Percentiles rank a stretch among this genome's conserved stretches.
These are phyloP conservation scores for Cladosporium sp. DNA, from an alignment of 2,329 filamentous ascomycete species.

Conservation along the genomic window DNA sequence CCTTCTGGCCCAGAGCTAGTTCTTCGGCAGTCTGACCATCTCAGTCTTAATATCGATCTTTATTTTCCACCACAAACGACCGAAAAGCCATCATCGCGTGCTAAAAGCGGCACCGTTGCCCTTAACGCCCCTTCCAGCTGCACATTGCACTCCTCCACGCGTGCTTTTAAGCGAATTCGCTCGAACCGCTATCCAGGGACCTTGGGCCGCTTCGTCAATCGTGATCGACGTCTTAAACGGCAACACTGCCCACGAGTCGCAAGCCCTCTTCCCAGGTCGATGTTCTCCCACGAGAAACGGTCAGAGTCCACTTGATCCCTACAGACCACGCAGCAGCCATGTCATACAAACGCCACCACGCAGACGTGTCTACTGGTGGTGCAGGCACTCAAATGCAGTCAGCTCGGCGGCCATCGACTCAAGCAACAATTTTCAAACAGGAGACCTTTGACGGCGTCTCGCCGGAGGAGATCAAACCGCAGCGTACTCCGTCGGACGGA, in stretches of 20 bases:
- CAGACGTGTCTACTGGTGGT: background rate
- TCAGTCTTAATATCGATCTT: background rate
- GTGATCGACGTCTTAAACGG: slow-evolving; percentile 1
- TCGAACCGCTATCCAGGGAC: background rate
- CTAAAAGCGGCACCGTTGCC: background rate
- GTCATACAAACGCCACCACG: slow-evolving; percentile 10
- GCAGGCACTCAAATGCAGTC: background rate
- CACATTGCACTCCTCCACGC: background rate
- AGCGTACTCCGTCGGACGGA: background rate
- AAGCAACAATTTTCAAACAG: background rate
- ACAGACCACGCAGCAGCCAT: slow-evolving; percentile 5
- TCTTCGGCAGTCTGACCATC: background rate
- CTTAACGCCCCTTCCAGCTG: background rate
- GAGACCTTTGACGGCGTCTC: background rate
- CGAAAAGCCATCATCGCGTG: background rate
- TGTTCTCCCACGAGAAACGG: background rate
- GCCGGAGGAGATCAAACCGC: background rate
- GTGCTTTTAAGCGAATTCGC: background rate
- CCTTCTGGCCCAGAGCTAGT: background rate
- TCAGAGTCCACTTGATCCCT: background rate
- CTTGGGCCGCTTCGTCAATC: background rate
- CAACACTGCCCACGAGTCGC: background rate
- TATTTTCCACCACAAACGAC: background rate
- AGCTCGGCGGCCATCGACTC: background rate
- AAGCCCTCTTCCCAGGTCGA: background rate